phyloP scores from a whole-genome alignment of 140 eudicot genomes.

The Erigeron philadelphicus region DNA sequence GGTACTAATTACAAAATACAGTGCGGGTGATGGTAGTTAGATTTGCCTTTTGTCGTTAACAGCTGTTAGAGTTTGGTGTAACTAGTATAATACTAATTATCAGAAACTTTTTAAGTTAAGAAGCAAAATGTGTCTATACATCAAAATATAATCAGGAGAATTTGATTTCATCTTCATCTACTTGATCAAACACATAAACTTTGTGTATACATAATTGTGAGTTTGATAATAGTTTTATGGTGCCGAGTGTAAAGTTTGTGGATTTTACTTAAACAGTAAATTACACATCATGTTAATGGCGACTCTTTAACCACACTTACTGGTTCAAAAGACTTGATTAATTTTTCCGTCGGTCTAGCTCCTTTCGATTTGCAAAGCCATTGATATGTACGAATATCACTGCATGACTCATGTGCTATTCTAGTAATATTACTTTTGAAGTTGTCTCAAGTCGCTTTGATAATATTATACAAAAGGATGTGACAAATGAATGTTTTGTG shows the following conservation, averaged over 20 bases:
- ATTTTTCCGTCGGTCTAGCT: background rate
- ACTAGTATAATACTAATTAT: too few species aligned
- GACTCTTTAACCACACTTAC: background rate
- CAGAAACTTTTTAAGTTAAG: too few species aligned
- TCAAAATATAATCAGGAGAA: too few species aligned
- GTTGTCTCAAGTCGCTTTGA: conserved; percentile 7
- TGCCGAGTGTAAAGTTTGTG: too few species aligned
- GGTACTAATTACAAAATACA: background rate
- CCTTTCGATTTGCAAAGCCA: background rate
- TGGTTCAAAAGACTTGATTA: too few species aligned
- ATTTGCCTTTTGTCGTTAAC: background rate
- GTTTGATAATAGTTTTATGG: too few species aligned
- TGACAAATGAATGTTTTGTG: conserved; percentile 10
- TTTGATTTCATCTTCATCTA: background rate
- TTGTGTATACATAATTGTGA: too few species aligned
- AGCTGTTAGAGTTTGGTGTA: background rate
- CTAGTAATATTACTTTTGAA: background rate
- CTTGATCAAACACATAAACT: background rate
- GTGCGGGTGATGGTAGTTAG: background rate
- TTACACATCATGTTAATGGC: background rate
- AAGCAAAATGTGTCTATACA: too few species aligned
- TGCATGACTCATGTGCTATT: background rate
- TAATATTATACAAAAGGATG: conserved; percentile 5
- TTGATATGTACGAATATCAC: background rate
- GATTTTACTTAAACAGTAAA: background rate